Percentiles rank a stretch among this genome's conserved stretches.
Evolutionary conservation across 495 filamentous ascomycete species (phyloP).

Genomic region (Chlorociboria aeruginascens): DNA sequence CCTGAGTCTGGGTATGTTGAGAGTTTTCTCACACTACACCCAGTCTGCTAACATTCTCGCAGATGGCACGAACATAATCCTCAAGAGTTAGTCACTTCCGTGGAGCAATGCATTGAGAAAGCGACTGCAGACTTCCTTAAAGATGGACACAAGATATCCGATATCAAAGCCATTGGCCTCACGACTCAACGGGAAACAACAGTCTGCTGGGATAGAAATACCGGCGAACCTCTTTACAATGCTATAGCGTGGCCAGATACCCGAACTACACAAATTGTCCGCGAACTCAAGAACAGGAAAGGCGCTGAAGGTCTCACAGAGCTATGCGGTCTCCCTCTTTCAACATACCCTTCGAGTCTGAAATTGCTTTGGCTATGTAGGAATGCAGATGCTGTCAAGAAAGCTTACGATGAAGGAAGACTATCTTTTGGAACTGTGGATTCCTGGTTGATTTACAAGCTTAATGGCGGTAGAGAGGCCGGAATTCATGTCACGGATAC

Average conservation of each 20-base stretch:
- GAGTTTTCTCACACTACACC: background rate
- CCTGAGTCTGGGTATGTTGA: conserved; percentile 73
- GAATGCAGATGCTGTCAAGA: conserved; percentile 56
- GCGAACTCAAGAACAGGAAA: conserved; percentile 57
- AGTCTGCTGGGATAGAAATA: conserved; percentile 78
- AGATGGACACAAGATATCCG: conserved; percentile 53
- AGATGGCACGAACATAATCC: conserved; percentile 97
- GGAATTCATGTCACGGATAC: conserved; percentile 75
- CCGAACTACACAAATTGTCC: conserved; percentile 64
- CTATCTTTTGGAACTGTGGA: conserved; percentile 91
- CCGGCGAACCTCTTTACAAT: conserved; percentile 77
- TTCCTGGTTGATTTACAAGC: conserved; percentile 79
- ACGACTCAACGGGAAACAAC: conserved; percentile 94
- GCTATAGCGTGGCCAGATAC: conserved; percentile 95
- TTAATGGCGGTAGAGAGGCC: conserved; percentile 66
- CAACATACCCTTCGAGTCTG: conserved; percentile 86
- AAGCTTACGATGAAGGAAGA: conserved; percentile 69
- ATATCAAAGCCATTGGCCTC: conserved; percentile 82
- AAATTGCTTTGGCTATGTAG: conserved; percentile 80
- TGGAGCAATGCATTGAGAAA: conserved; percentile 73
- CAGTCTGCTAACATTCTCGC: conserved; percentile 5
- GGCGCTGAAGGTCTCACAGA: conserved; percentile 58
- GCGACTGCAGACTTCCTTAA: conserved; percentile 62
- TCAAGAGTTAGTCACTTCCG: conserved; percentile 62
- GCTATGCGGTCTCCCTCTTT: conserved; percentile 79